Conservation (phyloP, 306 rosid species). For the Morella rubra region DNA sequence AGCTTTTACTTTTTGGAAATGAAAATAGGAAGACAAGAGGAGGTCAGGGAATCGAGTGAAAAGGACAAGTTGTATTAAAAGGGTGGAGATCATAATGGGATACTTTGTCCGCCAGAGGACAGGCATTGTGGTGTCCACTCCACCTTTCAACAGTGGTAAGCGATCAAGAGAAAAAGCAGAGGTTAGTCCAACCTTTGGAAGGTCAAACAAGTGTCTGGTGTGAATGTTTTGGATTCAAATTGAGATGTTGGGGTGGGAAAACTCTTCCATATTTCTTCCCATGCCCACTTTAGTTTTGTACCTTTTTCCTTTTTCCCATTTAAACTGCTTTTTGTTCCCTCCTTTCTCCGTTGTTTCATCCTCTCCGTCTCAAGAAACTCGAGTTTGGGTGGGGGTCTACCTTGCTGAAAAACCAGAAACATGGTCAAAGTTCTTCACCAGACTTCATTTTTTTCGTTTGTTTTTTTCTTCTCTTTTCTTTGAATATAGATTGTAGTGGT, state of each 20-base stretch:
- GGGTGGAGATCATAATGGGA: conserved; percentile 68
- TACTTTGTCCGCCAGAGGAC: conserved; percentile 70
- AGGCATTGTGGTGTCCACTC: conserved; percentile 75
- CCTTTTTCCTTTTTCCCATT: not conserved
- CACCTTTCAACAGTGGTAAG: conserved; percentile 50
- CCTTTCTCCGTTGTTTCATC: conserved; percentile 24
- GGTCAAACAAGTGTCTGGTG: conserved; percentile 65
- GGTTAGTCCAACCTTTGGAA: conserved; percentile 42
- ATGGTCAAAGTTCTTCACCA: conserved; percentile 31
- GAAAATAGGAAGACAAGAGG: conserved; percentile 39
- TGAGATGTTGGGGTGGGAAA: conserved; percentile 32
- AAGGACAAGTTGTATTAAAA: conserved; percentile 49
- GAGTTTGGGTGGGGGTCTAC: conserved; percentile 46
- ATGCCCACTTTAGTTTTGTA: conserved; percentile 10
- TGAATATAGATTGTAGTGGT: conserved; percentile 19
- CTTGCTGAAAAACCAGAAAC: conserved; percentile 37
- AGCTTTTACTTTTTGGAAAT: conserved; percentile 52
- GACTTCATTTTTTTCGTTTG: conserved; percentile 11
- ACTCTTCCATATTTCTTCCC: conserved; percentile 32
- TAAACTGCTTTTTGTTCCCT: conserved; percentile 13
- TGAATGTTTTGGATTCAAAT: conserved; percentile 39
- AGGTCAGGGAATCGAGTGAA: conserved; percentile 43
- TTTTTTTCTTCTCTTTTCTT: not conserved
- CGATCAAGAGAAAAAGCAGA: conserved; percentile 39
- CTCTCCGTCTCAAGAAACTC: conserved; percentile 43